Evolutionary conservation across 345 rosid genomes (phyloP).

Genomic region (Populus ilicifolia): DNA sequence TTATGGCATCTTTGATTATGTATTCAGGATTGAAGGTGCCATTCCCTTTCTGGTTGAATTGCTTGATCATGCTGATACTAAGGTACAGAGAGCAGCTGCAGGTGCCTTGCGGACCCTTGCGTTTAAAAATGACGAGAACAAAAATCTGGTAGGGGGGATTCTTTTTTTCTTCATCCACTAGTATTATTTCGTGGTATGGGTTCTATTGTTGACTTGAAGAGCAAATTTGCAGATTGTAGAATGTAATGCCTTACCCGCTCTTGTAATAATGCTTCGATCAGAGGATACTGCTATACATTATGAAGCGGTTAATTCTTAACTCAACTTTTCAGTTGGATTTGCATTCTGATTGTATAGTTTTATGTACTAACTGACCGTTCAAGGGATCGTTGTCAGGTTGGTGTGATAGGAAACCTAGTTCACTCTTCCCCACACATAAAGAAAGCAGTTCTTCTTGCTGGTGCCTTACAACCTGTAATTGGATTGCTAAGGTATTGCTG

Average conservation of each 20-base stretch:
- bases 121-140: conserved; percentile 69
- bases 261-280: conserved; percentile 60
- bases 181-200: neutral
- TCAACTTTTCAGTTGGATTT: neutral
- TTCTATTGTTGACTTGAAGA: conserved; percentile 12
- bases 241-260: conserved; percentile 60
- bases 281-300: conserved; percentile 58
- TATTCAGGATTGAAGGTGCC: conserved; percentile 62
- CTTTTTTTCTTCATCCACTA: neutral
- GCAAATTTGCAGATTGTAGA: conserved; percentile 56
- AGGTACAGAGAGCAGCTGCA: conserved; percentile 85
- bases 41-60: conserved; percentile 71
- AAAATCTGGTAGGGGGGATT: conserved; percentile 43
- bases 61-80: conserved; percentile 44
- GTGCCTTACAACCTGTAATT: conserved; percentile 82
- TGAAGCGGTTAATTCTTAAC: conserved; percentile 55
- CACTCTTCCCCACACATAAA: conserved; percentile 74
- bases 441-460: conserved; percentile 64
- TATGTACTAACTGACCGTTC: conserved; percentile 17
- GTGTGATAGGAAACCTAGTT: conserved; percentile 70
- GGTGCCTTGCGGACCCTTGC: conserved; percentile 70
- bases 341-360: neutral
- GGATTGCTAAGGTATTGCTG: conserved; percentile 53
- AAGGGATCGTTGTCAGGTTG: conserved; percentile 43
- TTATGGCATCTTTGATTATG: conserved; percentile 1